Evolutionary conservation across 495 filamentous ascomycete genomes (phyloP).

Genomic region (Aspergillus bertholletiae): DNA sequence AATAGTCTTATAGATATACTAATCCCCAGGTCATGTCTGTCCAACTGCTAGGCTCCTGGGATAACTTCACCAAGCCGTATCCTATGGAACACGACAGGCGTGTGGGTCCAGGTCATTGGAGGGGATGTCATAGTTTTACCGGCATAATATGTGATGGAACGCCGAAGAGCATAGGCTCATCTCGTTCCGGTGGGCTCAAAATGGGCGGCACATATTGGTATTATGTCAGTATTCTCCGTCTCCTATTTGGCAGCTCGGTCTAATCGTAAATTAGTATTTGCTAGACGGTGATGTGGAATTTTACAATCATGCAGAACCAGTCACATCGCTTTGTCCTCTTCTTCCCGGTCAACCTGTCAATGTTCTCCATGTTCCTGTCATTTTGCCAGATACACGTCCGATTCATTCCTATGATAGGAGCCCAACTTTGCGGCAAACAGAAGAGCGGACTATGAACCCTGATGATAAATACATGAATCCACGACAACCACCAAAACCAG

Average conservation of each 20-base stretch:
- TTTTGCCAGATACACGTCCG: conserved; percentile 48
- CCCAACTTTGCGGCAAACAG: conserved; percentile 33
- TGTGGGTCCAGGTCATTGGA: conserved; percentile 70
- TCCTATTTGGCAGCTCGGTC: conserved; percentile 1
- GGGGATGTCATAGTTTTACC: conserved; percentile 78
- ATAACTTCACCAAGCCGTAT: conserved; percentile 79
- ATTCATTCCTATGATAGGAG: conserved; percentile 34
- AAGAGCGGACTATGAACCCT: conserved; percentile 73
- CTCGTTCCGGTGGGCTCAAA: conserved; percentile 74
- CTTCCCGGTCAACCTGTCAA: conserved; percentile 85
- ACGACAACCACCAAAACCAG: conserved; percentile 54
- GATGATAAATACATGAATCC: conserved; percentile 71
- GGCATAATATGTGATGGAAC: conserved; percentile 82
- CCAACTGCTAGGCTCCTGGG: conserved; percentile 86
- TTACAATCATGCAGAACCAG: conserved; percentile 64
- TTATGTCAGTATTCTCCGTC: conserved; percentile 59
- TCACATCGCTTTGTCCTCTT: conserved; percentile 77
- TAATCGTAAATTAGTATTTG: conserved; percentile 58
- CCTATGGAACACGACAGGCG: conserved; percentile 72
- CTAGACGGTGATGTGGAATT: conserved; percentile 71
- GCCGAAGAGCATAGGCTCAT: conserved; percentile 41
- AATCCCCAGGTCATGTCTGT: conserved; percentile 65
- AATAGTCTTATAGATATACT: conserved; percentile 50
- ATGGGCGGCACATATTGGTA: conserved; percentile 96
- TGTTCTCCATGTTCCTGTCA: conserved; percentile 71